Percentiles rank a stretch among this genome's conserved stretches.
These are phyloP conservation scores for Mortierella sp. DNA, from an alignment of 371 early-diverging fungal genomes.

Conservation along the genomic window DNA sequence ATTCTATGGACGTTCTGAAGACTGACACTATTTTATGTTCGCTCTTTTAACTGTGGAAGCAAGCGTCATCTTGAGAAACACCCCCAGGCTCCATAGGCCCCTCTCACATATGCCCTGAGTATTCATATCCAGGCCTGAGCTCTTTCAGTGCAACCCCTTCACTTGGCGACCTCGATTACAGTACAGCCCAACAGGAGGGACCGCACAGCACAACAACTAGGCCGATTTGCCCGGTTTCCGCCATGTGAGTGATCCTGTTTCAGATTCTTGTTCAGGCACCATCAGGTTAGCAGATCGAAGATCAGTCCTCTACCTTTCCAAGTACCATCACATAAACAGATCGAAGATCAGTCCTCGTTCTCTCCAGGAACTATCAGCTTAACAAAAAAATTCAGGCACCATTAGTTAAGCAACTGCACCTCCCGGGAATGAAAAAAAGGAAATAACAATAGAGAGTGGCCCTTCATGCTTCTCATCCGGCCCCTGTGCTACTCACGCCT, in stretches of 20 bases:
- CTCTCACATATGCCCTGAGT: neutral
- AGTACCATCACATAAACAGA: neutral
- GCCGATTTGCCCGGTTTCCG: neutral
- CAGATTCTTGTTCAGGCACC: neutral
- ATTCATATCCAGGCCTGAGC: neutral
- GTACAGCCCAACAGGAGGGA: neutral
- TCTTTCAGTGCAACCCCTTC: neutral
- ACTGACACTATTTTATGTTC: too few species aligned
- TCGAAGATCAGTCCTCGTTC: neutral
- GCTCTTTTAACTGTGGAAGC: too few species aligned
- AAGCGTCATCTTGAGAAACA: too few species aligned
- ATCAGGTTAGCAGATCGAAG: neutral
- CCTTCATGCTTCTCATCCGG: too few species aligned
- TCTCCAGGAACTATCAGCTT: neutral
- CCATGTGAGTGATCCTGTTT: neutral
- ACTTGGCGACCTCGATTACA: neutral
- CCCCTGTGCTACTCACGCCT: too few species aligned
- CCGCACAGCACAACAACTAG: neutral
- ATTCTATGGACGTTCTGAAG: too few species aligned
- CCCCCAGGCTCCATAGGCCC: too few species aligned
- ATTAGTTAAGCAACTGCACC: too few species aligned
- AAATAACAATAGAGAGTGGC: too few species aligned
- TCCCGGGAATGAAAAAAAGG: too few species aligned
- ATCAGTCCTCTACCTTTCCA: neutral
- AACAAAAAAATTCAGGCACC: too few species aligned